phyloP scores from a whole-genome alignment of 805 yeast genomes.

The Zygotorulaspora florentina region DNA sequence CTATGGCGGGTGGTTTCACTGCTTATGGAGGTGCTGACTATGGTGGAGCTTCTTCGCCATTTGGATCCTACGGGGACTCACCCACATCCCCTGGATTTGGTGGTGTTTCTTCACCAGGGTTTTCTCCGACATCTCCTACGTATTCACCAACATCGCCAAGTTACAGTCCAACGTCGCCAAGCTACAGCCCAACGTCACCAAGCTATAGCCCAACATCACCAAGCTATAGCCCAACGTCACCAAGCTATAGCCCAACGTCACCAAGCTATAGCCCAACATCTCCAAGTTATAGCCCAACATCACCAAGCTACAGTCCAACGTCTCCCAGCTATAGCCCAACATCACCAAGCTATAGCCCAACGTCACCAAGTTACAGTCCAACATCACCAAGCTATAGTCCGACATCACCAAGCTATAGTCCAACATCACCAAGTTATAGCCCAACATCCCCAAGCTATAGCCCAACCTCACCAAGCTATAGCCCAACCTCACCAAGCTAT shows the following conservation, averaged over 20 bases:
- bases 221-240: slow-evolving; percentile 71
- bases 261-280: slow-evolving; percentile 69
- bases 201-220: slow-evolving; percentile 77
- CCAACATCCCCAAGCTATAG: slow-evolving; percentile 63
- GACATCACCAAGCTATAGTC: slow-evolving; percentile 47
- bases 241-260: slow-evolving; percentile 59
- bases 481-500: slow-evolving; percentile 71
- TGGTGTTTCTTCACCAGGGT: slow-evolving; percentile 60
- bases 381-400: slow-evolving; percentile 55
- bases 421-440: slow-evolving; percentile 62
- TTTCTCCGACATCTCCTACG: slow-evolving; percentile 71
- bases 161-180: slow-evolving; percentile 77
- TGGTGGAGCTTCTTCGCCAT: slow-evolving; percentile 56
- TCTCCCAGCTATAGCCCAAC: slow-evolving; percentile 60
- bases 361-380: slow-evolving; percentile 54
- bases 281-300: slow-evolving; percentile 65
- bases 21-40: slow-evolving; percentile 78
- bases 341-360: slow-evolving; percentile 55
- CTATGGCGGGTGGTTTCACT: slow-evolving; percentile 75
- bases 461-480: slow-evolving; percentile 58
- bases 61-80: slow-evolving; percentile 44
- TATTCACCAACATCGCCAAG: slow-evolving; percentile 80
- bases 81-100: slow-evolving; percentile 59
- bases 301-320: slow-evolving; percentile 73
- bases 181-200: slow-evolving; percentile 71